Evolutionary conservation across 371 early-diverging fungal species (phyloP).

Genomic region (Mortierella sp.): DNA sequence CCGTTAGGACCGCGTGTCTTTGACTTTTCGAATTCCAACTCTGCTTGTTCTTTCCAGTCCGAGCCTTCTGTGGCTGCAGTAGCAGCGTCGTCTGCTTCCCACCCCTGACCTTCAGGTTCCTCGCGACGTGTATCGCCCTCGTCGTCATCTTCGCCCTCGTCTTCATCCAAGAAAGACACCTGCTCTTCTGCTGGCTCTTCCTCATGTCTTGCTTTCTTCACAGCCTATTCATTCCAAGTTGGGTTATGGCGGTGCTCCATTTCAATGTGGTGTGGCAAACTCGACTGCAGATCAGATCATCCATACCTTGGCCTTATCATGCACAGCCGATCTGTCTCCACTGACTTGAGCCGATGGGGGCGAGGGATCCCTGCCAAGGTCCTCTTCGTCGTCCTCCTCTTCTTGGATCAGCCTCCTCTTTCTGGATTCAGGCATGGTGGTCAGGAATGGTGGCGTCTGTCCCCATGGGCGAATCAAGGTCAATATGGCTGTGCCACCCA

Average conservation of each 20-base stretch:
- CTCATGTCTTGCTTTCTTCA: constrained; percentile 18
- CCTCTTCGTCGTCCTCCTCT: constrained; percentile 37
- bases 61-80: constrained; percentile 5
- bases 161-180: constrained; percentile 8
- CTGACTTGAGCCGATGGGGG: not conserved
- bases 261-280: not conserved
- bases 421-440: constrained; percentile 40
- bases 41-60: constrained; percentile 15
- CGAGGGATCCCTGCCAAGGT: not conserved
- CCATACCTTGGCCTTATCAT: constrained; percentile 20
- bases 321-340: not conserved
- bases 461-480: no score
- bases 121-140: constrained; percentile 17
- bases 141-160: constrained; percentile 24
- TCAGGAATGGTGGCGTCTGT: not conserved
- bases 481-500: no score
- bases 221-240: no score
- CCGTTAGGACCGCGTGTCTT: constrained; percentile 18
- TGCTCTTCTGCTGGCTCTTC: constrained; percentile 12
- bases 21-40: constrained; percentile 25
- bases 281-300: not conserved
- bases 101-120: constrained; percentile 36
- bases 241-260: no score
- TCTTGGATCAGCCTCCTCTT: constrained; percentile 48
- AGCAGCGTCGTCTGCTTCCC: constrained; percentile 16